Evolutionary conservation across 768 basidiomycete species (phyloP).

Genomic region (Crassisporium funariophilum): DNA sequence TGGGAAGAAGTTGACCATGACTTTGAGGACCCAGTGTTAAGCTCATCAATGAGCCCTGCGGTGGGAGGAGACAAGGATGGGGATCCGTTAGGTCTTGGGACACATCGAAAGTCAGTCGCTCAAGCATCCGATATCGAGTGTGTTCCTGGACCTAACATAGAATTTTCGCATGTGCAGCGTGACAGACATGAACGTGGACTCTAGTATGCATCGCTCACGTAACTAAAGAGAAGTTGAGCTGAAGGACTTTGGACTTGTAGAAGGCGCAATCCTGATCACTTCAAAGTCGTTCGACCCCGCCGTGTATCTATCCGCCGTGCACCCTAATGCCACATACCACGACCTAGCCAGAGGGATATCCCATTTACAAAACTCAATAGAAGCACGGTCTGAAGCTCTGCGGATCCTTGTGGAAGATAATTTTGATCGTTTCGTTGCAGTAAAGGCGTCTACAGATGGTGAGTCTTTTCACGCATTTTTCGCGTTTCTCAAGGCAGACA

Average conservation of each 20-base stretch:
- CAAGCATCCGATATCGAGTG: background rate
- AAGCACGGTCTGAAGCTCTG: constrained; percentile 90
- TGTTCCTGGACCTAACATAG: constrained; percentile 8
- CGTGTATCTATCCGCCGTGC: constrained; percentile 83
- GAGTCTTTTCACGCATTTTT: constrained; percentile 19
- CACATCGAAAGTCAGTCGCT: constrained; percentile 47
- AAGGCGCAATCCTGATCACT: constrained; percentile 76
- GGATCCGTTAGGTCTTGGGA: constrained; percentile 71
- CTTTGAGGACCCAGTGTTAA: constrained; percentile 69
- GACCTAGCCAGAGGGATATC: constrained; percentile 79
- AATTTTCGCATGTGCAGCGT: constrained; percentile 38
- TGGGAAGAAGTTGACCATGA: constrained; percentile 94
- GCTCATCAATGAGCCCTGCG: constrained; percentile 59
- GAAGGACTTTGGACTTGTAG: constrained; percentile 35
- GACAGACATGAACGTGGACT: constrained; percentile 71
- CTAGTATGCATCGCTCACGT: constrained; percentile 54
- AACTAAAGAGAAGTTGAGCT: background rate
- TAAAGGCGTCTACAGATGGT: constrained; percentile 95
- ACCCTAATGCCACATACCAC: constrained; percentile 93
- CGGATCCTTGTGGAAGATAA: constrained; percentile 93
- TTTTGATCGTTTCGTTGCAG: constrained; percentile 95
- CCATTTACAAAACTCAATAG: constrained; percentile 74
- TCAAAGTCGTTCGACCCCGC: constrained; percentile 97
- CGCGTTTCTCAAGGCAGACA: too few species aligned
- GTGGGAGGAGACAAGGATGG: constrained; percentile 57